Base-by-base conservation (phyloP, 202 grass and related monocot genomes). In the Saccharum hybrid region DNA sequence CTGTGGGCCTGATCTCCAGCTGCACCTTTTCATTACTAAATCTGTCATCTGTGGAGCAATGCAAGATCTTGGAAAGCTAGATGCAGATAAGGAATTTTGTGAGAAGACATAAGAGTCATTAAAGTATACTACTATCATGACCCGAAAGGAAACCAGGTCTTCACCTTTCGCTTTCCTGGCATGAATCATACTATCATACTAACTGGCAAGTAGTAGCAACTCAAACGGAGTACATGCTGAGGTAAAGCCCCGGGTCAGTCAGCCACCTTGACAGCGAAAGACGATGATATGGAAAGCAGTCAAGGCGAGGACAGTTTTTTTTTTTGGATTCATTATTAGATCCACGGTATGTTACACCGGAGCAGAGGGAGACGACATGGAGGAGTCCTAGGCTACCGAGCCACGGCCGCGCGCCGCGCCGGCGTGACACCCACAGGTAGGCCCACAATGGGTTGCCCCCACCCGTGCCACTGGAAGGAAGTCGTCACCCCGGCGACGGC, bases 281-380 rank as follows among this genome's bases (percentile, higher is more conserved):
- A 18, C 46, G 46, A 45, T 42, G 19, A 18, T 16, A 70, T 54
- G n/a, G 8, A 60, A 61, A 16, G 48, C 48, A 52, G 49, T 19
- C 49, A 52, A 18, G 49, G 43, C 43, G 42, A 79, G 12, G 31
- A 21, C 46, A 33, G 4, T 2, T n/a, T 41, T 48, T 23, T 19
- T 14, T 15, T 41, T 33, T n/a, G n/a, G n/a, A 52, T 86, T 90
- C 78, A 90, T 90, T 90, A 90, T 90, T 90, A 63, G 76, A 28
- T 71, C 36, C 79, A 81, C 8, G 61, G 45, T 48, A 82, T 86
- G 48, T 75, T 90, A 82, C 83, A 83, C 68, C 39, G 41, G 72
- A 77, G 60, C 45, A 86, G 21, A 34, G 46, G 18, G 60, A 61
- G 73, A 81, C 65, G 42, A 46, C 8, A 68, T 30, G 78, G 78